These are phyloP conservation scores for Colletotrichum cereale DNA, from an alignment of 2,329 filamentous ascomycete genomes.

Conservation along the genomic window DNA sequence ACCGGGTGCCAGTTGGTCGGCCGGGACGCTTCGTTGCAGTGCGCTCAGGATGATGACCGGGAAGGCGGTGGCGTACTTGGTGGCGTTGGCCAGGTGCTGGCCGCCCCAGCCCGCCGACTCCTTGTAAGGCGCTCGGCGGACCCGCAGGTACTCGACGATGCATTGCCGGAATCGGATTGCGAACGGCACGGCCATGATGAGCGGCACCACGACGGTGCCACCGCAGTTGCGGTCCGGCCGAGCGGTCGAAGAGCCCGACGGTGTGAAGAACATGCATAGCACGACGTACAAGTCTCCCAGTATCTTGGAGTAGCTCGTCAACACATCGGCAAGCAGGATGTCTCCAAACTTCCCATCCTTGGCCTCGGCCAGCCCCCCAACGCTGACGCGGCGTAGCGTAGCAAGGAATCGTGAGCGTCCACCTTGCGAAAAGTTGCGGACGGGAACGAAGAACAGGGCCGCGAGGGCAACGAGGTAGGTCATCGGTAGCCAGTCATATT, in stretches of 20 bases:
- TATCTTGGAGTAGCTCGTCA: slow-evolving; percentile 95
- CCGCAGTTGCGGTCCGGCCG: slow-evolving; percentile 87
- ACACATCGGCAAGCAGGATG: slow-evolving; percentile 90
- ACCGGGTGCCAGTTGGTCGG: slow-evolving; percentile 51
- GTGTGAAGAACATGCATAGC: slow-evolving; percentile 89
- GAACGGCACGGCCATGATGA: slow-evolving; percentile 86
- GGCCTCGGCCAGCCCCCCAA: slow-evolving; percentile 88
- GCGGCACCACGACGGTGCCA: slow-evolving; percentile 81
- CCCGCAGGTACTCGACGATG: slow-evolving; percentile 85
- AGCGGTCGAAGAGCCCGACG: slow-evolving; percentile 79
- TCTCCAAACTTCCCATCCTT: slow-evolving; percentile 96
- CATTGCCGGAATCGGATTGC: slow-evolving; percentile 92
- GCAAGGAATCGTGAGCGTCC: slow-evolving; percentile 82
- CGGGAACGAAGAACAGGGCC: slow-evolving; percentile 78
- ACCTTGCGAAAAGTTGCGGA: slow-evolving; percentile 74
- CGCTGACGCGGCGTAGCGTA: slow-evolving; percentile 80
- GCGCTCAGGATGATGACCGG: slow-evolving; percentile 88
- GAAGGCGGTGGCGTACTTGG: slow-evolving; percentile 95
- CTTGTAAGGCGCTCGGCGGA: slow-evolving; percentile 68
- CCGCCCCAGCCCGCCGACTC: slow-evolving; percentile 78
- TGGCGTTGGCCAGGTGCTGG: slow-evolving; percentile 91
- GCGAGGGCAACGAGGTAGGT: slow-evolving; percentile 81
- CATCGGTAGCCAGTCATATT: slow-evolving; percentile 89
- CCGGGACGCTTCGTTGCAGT: slow-evolving; percentile 73
- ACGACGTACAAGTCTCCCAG: slow-evolving; percentile 90